Conservation (phyloP, 2,329 filamentous ascomycete species). For the Balansia obtecta region DNA sequence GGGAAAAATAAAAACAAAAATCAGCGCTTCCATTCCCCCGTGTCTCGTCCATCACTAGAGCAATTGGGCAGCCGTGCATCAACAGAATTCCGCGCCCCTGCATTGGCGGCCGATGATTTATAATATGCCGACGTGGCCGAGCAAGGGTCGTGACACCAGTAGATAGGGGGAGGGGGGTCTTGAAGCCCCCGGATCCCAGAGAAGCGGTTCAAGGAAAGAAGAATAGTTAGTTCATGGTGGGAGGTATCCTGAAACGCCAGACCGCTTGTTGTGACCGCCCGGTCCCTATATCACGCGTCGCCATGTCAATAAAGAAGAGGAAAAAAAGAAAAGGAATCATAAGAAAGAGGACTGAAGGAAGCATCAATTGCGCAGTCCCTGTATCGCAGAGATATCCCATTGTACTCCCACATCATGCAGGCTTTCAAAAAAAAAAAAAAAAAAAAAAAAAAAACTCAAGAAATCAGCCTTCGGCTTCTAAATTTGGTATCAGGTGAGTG, state of each 20-base stretch:
- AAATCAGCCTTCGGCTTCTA: no score
- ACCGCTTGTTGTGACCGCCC: conserved; percentile 4
- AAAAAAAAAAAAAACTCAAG: no score
- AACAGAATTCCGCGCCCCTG: neutral
- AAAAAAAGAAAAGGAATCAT: neutral
- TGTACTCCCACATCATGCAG: no score
- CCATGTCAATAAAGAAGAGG: neutral
- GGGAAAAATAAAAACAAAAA: neutral
- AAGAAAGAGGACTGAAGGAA: neutral
- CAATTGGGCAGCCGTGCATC: neutral
- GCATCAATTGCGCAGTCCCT: no score
- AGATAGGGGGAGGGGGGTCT: neutral
- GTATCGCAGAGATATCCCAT: no score
- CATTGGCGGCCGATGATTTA: neutral
- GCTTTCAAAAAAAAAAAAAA: no score
- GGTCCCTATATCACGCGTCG: neutral
- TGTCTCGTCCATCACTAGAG: neutral
- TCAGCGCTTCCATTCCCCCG: neutral
- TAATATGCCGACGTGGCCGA: neutral
- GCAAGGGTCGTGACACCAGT: neutral
- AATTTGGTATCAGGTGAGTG: no score
- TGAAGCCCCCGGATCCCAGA: neutral
- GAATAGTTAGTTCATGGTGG: neutral
- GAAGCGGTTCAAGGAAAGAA: neutral
- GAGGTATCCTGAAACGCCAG: conserved; percentile 1